phyloP scores from a whole-genome alignment of 2,329 filamentous ascomycete genomes.

The Graphilbum sp. region DNA sequence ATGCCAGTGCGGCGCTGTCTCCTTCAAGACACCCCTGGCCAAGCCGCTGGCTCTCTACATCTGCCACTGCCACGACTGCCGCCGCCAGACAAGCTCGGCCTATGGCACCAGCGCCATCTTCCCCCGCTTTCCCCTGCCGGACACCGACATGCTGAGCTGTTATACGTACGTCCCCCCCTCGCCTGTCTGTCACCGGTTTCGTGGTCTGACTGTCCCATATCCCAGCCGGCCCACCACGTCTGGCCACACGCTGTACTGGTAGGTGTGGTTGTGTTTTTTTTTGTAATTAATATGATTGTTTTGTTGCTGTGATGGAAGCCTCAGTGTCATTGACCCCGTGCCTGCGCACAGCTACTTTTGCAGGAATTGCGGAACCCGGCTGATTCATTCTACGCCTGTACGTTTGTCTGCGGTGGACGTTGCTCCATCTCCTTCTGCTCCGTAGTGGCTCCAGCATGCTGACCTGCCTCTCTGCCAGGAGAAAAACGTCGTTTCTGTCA shows the following conservation, averaged over 20 bases:
- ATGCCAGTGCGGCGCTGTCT: constrained; percentile 11
- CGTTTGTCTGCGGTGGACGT: too few relatives aligned
- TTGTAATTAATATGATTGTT: too few relatives aligned
- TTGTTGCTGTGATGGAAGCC: too few relatives aligned
- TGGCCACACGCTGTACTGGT: constrained; percentile 43
- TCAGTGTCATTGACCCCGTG: background rate
- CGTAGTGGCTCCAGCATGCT: too few relatives aligned
- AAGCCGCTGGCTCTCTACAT: constrained; percentile 11
- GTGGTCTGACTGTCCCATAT: background rate
- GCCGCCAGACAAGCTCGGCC: constrained; percentile 19
- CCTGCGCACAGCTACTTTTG: constrained; percentile 41
- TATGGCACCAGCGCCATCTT: constrained; percentile 58
- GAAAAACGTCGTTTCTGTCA: constrained; percentile 46
- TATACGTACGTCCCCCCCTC: constrained; percentile 29
- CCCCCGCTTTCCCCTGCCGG: constrained; percentile 43
- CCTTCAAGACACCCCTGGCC: constrained; percentile 9
- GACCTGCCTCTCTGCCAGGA: too few relatives aligned
- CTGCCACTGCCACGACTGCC: constrained; percentile 11
- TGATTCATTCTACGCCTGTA: constrained; percentile 45
- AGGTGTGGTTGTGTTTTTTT: constrained; percentile 8
- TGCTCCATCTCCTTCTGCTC: too few relatives aligned
- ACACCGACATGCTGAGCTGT: constrained; percentile 29
- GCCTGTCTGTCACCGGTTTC: background rate
- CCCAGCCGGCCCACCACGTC: constrained; percentile 37
- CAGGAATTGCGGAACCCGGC: constrained; percentile 45